phyloP scores from a whole-genome alignment of 768 basidiomycete genomes.

The Rhodosporidiobolus odoratus region DNA sequence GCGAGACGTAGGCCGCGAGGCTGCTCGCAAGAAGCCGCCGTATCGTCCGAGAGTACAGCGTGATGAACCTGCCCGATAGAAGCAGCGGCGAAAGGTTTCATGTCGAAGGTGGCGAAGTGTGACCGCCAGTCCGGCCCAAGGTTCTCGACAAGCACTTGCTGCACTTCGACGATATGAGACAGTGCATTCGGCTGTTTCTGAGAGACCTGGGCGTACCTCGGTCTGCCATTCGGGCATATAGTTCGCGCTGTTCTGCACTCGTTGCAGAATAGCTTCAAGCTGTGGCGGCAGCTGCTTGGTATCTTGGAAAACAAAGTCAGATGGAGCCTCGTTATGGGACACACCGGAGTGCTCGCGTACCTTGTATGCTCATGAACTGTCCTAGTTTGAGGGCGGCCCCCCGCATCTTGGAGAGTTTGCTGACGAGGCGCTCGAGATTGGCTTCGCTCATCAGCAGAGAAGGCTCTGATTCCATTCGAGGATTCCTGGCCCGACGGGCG shows the following conservation, averaged over 20 bases:
- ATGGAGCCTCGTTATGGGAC: background rate
- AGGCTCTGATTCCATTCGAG: constrained; percentile 44
- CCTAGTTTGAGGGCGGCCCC: constrained; percentile 95
- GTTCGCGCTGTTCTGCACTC: constrained; percentile 90
- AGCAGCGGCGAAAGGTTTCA: constrained; percentile 86
- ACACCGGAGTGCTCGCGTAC: constrained; percentile 43
- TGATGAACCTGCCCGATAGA: constrained; percentile 94
- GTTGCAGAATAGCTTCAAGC: constrained; percentile 76
- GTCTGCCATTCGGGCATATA: constrained; percentile 99
- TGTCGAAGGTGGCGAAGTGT: constrained; percentile 68
- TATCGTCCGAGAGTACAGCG: constrained; percentile 57
- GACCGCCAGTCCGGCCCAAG: constrained; percentile 70
- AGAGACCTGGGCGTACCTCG: constrained; percentile 59
- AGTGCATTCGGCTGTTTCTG: background rate
- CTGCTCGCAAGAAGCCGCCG: constrained; percentile 51
- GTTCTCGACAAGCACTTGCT: constrained; percentile 64
- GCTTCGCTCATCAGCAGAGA: constrained; percentile 82
- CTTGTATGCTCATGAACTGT: constrained; percentile 97
- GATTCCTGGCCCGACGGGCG: constrained; percentile 59
- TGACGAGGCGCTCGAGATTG: constrained; percentile 81
- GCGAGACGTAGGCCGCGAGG: constrained; percentile 42
- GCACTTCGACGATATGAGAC: constrained; percentile 45
- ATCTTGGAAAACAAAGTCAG: constrained; percentile 53
- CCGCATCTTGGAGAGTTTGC: constrained; percentile 89
- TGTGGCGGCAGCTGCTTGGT: constrained; percentile 81